phyloP scores from a whole-genome alignment of 208 protist genomes.

The Trypanosoma brucei region DNA sequence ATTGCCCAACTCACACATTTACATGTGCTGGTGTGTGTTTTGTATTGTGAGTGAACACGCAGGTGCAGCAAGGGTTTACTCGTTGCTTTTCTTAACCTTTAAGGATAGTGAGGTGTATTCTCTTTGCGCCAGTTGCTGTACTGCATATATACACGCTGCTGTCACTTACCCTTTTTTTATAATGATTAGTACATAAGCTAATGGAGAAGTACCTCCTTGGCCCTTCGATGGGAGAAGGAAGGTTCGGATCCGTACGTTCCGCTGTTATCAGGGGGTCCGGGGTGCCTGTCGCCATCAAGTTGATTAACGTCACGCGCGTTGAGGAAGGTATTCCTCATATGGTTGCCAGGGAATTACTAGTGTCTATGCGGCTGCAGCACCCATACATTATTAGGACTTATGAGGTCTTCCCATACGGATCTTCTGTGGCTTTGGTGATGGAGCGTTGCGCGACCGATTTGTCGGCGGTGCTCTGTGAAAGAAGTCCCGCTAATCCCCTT shows the following conservation, averaged over 20 bases:
- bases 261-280: constrained; percentile 52
- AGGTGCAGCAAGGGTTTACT: too few species aligned
- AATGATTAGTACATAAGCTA: neutral
- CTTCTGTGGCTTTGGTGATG: constrained; percentile 70
- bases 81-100: too few species aligned
- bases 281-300: constrained; percentile 64
- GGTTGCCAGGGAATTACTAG: constrained; percentile 66
- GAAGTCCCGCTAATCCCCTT: constrained; percentile 28
- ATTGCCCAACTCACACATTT: too few species aligned
- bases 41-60: too few species aligned
- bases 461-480: constrained; percentile 28
- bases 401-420: constrained; percentile 63
- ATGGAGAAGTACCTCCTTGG: constrained; percentile 72
- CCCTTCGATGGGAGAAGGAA: constrained; percentile 62
- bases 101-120: neutral
- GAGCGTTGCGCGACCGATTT: constrained; percentile 70
- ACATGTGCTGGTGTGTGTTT: too few species aligned
- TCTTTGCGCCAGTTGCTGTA: neutral
- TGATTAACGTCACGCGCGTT: constrained; percentile 41
- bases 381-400: constrained; percentile 57
- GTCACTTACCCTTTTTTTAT: too few species aligned
- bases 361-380: constrained; percentile 38
- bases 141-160: neutral
- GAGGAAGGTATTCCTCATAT: constrained; percentile 80
- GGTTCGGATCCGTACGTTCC: constrained; percentile 64